These are phyloP conservation scores for Fusarium buharicum DNA, from an alignment of 2,329 filamentous ascomycete genomes.

Conservation along the genomic window DNA sequence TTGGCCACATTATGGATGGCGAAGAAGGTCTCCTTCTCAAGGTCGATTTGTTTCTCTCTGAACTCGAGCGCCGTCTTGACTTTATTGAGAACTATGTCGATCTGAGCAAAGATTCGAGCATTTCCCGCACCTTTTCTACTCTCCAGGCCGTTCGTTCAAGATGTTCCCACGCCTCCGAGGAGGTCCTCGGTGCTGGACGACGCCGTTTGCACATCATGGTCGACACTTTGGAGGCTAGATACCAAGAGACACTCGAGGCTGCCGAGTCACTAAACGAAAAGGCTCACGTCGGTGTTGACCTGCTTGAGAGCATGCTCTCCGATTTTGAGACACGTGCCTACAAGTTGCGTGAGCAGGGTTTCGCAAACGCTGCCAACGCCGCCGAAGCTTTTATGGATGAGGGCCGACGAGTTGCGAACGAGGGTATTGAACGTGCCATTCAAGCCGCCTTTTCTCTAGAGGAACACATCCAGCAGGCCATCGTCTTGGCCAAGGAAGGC, in stretches of 20 bases:
- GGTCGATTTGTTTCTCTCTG: constrained; percentile 83
- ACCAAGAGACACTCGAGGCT: constrained; percentile 84
- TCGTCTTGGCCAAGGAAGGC: constrained; percentile 77
- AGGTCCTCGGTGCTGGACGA: constrained; percentile 86
- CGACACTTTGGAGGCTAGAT: constrained; percentile 87
- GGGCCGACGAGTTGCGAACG: constrained; percentile 82
- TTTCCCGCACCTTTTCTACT: constrained; percentile 85
- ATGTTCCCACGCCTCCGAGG: constrained; percentile 90
- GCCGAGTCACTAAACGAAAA: constrained; percentile 93
- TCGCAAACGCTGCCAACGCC: constrained; percentile 73
- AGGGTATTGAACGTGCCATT: constrained; percentile 79
- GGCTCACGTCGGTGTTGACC: constrained; percentile 83
- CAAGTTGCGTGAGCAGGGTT: constrained; percentile 79
- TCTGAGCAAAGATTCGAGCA: constrained; percentile 81
- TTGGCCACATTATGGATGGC: constrained; percentile 69
- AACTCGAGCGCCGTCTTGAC: constrained; percentile 87
- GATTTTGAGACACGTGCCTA: constrained; percentile 87
- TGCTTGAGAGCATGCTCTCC: constrained; percentile 85
- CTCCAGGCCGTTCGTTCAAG: constrained; percentile 86
- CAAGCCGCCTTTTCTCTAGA: constrained; percentile 84
- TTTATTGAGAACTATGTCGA: constrained; percentile 90
- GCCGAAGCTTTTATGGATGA: constrained; percentile 79
- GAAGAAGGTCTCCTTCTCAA: constrained; percentile 71
- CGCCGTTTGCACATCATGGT: constrained; percentile 88
- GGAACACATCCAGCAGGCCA: constrained; percentile 83